phyloP scores from a whole-genome alignment of 2,329 filamentous ascomycete genomes.

The Chaetomiaceae sp. region DNA sequence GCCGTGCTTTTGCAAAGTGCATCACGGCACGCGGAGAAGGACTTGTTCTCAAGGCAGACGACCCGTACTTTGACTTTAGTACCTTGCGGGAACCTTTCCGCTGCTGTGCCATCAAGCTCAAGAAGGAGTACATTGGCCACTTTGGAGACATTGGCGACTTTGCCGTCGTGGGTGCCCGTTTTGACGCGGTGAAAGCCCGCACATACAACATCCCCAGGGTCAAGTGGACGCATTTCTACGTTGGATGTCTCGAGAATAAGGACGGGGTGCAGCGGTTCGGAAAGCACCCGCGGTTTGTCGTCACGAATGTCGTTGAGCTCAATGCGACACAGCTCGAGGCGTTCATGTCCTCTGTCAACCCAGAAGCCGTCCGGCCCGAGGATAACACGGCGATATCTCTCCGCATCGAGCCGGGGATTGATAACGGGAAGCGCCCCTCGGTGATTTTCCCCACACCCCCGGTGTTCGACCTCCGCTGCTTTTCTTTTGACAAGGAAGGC shows the following conservation, averaged over 20 bases:
- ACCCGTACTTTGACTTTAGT: slow-evolving; percentile 65
- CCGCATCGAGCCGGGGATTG: slow-evolving; percentile 41
- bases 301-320: slow-evolving; percentile 61
- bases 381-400: slow-evolving; percentile 42
- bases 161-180: slow-evolving; percentile 70
- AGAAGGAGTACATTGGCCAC: slow-evolving; percentile 75
- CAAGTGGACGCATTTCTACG: slow-evolving; percentile 74
- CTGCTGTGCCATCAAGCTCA: slow-evolving; percentile 70
- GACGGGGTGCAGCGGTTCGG: slow-evolving; percentile 48
- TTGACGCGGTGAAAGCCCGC: slow-evolving; percentile 58
- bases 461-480: slow-evolving; percentile 75
- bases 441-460: slow-evolving; percentile 64
- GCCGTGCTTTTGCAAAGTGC: slow-evolving; percentile 60
- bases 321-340: slow-evolving; percentile 46
- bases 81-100: slow-evolving; percentile 34
- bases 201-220: slow-evolving; percentile 49
- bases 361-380: slow-evolving; percentile 34
- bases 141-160: slow-evolving; percentile 83
- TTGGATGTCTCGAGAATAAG: slow-evolving; percentile 71
- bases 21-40: slow-evolving; percentile 69
- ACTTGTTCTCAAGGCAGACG: slow-evolving; percentile 72
- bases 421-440: slow-evolving; percentile 39
- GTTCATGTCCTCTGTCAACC: slow-evolving; percentile 46
- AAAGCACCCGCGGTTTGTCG: slow-evolving; percentile 55
- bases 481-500: slow-evolving; percentile 68